Conservation (phyloP, 1,139 yeast species). For the Taphrina communis region DNA sequence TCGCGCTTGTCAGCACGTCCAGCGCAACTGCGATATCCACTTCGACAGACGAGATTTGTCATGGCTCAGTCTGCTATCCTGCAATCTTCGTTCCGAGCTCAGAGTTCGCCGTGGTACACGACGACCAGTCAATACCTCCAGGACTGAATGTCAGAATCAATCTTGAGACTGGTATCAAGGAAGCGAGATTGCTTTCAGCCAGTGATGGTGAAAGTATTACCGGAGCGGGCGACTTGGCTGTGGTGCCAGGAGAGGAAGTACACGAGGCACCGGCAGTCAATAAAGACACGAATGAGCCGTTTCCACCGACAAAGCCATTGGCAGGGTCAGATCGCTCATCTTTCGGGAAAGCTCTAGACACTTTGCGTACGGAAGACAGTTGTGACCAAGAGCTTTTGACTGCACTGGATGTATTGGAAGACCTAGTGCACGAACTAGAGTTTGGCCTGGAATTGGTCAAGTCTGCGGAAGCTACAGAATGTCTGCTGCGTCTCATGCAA, state of each 20-base stretch:
- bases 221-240: constrained; percentile 14
- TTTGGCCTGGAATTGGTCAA: constrained; percentile 58
- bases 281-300: constrained; percentile 13
- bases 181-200: constrained; percentile 62
- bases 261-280: not conserved
- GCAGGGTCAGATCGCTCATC: constrained; percentile 16
- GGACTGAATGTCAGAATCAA: constrained; percentile 72
- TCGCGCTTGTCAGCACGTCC: not conserved
- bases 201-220: not conserved
- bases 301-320: constrained; percentile 27
- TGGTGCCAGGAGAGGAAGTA: constrained; percentile 41
- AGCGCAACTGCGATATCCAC: not conserved
- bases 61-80: constrained; percentile 61
- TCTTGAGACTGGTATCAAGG: constrained; percentile 68
- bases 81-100: constrained; percentile 63
- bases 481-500: constrained; percentile 48
- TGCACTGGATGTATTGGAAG: constrained; percentile 61
- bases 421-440: constrained; percentile 69
- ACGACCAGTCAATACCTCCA: constrained; percentile 48
- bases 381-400: constrained; percentile 6
- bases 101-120: constrained; percentile 68
- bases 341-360: constrained; percentile 17
- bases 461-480: not conserved
- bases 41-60: constrained; percentile 14
- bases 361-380: not conserved